These are phyloP conservation scores for Boletus tomentosulus DNA, from an alignment of 768 basidiomycete species.

Conservation along the genomic window DNA sequence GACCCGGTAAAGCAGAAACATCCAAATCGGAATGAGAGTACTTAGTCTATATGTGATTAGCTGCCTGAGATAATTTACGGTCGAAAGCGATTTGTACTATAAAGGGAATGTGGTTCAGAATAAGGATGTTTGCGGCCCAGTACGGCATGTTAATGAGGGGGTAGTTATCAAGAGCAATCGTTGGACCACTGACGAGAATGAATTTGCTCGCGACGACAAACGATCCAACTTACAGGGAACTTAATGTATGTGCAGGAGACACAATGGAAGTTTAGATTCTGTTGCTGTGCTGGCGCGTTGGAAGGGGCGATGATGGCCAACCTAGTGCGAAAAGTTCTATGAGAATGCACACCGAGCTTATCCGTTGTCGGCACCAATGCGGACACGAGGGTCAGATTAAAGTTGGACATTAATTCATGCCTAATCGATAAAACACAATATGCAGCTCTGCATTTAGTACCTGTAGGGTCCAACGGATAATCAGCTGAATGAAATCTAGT, in stretches of 20 bases:
- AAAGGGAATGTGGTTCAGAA: not conserved
- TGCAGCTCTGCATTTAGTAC: slow-evolving; percentile 9
- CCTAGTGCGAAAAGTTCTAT: no score
- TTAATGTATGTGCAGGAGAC: no score
- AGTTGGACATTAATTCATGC: slow-evolving; percentile 21
- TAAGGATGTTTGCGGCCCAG: no score
- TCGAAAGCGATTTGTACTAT: no score
- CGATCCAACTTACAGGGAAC: no score
- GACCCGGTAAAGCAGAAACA: not conserved
- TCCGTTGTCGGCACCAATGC: slow-evolving; percentile 7
- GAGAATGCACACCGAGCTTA: not conserved
- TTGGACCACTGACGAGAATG: no score
- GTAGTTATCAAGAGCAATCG: no score
- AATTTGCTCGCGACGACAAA: no score
- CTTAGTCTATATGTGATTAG: not conserved
- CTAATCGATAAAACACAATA: slow-evolving; percentile 24
- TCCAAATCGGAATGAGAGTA: slow-evolving; percentile 1
- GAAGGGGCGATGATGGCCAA: no score
- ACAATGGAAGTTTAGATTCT: no score
- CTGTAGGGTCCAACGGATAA: slow-evolving; percentile 8
- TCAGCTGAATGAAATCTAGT: slow-evolving; percentile 13
- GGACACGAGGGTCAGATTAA: slow-evolving; percentile 6
- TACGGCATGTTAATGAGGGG: no score
- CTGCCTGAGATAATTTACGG: not conserved
- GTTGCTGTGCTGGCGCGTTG: no score